Conservation (phyloP, 139 green algal species). For the Micractinium sp. region DNA sequence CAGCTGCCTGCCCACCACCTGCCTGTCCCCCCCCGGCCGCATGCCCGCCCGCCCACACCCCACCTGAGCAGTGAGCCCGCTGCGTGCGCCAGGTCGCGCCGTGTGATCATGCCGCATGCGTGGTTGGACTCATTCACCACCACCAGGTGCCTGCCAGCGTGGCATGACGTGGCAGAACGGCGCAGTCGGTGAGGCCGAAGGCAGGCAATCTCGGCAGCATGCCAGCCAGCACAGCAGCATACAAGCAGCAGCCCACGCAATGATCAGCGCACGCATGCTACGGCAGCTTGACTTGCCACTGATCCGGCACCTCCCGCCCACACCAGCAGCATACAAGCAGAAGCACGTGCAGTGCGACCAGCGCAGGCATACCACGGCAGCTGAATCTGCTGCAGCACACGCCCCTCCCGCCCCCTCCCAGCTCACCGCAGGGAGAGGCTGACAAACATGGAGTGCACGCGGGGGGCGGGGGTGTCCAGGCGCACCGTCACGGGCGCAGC, state of each 20-base stretch:
- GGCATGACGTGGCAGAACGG: background rate
- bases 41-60: background rate
- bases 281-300: too few species aligned
- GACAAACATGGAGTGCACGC: constrained; percentile 22
- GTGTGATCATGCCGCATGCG: background rate
- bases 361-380: too few species aligned
- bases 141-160: constrained; percentile 2
- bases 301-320: too few species aligned
- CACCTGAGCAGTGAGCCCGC: constrained; percentile 5
- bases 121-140: constrained; percentile 6
- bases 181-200: too few species aligned
- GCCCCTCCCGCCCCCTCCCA: background rate
- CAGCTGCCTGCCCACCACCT: background rate
- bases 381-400: too few species aligned
- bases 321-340: too few species aligned
- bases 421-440: constrained; percentile 14
- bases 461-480: constrained; percentile 9
- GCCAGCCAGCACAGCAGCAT: too few species aligned
- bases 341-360: too few species aligned
- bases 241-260: too few species aligned
- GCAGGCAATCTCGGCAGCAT: too few species aligned
- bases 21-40: background rate
- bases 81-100: constrained; percentile 13
- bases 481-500: background rate
- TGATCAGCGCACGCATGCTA: too few species aligned